Conservation (phyloP, 495 filamentous ascomycete species). For the Xylaria castorea region DNA sequence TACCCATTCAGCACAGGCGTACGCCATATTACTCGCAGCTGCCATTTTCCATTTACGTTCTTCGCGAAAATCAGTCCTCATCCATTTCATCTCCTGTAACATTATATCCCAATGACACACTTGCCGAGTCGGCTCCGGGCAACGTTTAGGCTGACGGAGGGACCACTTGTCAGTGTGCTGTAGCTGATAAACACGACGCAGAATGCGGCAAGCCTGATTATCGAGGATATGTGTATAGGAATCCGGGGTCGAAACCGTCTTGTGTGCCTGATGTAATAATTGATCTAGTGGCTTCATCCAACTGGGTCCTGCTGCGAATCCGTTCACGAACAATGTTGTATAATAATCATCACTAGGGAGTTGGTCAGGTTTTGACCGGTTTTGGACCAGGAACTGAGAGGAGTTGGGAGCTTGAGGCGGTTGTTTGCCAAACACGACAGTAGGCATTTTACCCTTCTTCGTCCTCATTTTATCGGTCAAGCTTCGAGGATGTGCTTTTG, state of each 20-base stretch:
- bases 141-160: slow-evolving; percentile 81
- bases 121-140: slow-evolving; percentile 76
- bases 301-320: slow-evolving; percentile 65
- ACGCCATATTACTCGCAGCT: slow-evolving; percentile 75
- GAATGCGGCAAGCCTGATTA: slow-evolving; percentile 79
- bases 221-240: slow-evolving; percentile 79
- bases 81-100: slow-evolving; percentile 93
- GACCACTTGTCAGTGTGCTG: slow-evolving; percentile 92
- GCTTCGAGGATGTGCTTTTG: slow-evolving; percentile 41
- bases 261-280: slow-evolving; percentile 75
- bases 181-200: slow-evolving; percentile 84
- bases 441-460: slow-evolving; percentile 71
- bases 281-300: slow-evolving; percentile 68
- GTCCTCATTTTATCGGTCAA: slow-evolving; percentile 63
- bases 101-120: slow-evolving; percentile 83
- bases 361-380: slow-evolving; percentile 47
- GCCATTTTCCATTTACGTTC: slow-evolving; percentile 93
- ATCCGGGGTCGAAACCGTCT: slow-evolving; percentile 80
- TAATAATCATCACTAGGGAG: slow-evolving; percentile 73
- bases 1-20: slow-evolving; percentile 83
- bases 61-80: slow-evolving; percentile 93
- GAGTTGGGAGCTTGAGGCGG: slow-evolving; percentile 37
- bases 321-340: slow-evolving; percentile 77
- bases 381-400: slow-evolving; percentile 40
- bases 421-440: slow-evolving; percentile 80